Evolutionary conservation across 192 early-diverging fungal species (phyloP), one percentile per base, ranked within the genome.

Genomic region (Paraglomus brasilianum): DNA sequence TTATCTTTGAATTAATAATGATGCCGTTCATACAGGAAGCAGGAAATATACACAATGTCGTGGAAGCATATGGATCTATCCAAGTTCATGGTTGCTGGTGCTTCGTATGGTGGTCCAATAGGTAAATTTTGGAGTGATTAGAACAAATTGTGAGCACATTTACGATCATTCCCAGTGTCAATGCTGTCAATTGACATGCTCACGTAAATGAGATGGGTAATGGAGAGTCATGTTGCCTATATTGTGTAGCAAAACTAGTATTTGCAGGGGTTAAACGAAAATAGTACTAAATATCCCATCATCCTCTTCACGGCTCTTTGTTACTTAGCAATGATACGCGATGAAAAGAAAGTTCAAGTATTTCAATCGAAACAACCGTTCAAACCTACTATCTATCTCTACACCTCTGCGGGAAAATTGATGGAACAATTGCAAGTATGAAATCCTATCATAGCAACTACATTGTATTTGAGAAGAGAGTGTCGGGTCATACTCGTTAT

Each of bases 41-140:
- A 92, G 62, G 90, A 92, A 71, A 78, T 92, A 10, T 99, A 99
- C 72, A 73, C 88, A 15, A 86, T 97, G 88, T 75, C 86, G 55
- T 97, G 95, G 97, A 88, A 88, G 36, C 87, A 88, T n/a, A 79
- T 94, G 5, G 92, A 97, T 73, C 78, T 98, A 36, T 85, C 85
- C 9, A 92, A 92, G 65, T 92, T 83, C 74, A 81, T 91, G 59
- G 84, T 95, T 14, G 91, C 94, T 0, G 91, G 85, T 2, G 91
- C 94, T 21, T 89, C 92, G 5, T 94, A 89, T 82, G 97, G 93
- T 36, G 97, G 97, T 8, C 97, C 97, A 6, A 88, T 95, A 30
- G 92, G 93, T 93, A 86, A 66, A 40, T 22, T 30, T 30, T 30
- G 30, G 3, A 30, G 30, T 30, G 30, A 30, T 30, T 30, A 30